Evolutionary conservation across 495 filamentous ascomycete genomes (phyloP).

Genomic region (Neurospora sp.): DNA sequence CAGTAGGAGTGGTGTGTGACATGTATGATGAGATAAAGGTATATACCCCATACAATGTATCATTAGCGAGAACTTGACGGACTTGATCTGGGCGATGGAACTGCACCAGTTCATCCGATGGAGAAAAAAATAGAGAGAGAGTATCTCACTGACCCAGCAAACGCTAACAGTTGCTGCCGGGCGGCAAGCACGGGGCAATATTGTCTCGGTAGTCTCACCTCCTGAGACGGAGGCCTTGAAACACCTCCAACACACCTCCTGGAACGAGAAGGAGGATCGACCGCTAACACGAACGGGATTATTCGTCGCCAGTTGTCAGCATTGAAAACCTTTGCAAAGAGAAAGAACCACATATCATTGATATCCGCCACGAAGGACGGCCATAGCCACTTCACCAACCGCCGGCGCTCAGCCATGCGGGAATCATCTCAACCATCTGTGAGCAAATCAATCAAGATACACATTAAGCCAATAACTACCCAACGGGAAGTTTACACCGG

Average conservation of each 20-base stretch:
- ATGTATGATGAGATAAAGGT: conserved; percentile 3
- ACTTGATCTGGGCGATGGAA: neutral
- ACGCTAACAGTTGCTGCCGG: neutral
- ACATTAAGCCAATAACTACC: neutral
- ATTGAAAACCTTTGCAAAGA: neutral
- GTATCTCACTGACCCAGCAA: neutral
- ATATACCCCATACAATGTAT: conserved; percentile 7
- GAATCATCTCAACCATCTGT: neutral
- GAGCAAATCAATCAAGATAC: neutral
- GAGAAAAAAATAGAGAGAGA: neutral
- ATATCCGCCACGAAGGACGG: neutral
- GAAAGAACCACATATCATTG: neutral
- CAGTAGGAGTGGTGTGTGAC: neutral
- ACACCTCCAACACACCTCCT: conserved; percentile 11
- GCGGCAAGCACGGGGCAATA: neutral
- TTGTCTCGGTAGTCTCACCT: neutral
- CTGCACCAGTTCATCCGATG: neutral
- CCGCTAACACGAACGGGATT: neutral
- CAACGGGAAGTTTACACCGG: neutral
- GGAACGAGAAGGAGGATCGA: conserved; percentile 5
- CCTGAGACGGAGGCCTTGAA: conserved; percentile 3
- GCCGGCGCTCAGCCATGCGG: neutral
- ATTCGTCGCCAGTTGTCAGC: neutral
- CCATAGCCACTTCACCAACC: neutral
- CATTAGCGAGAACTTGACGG: neutral